Evolutionary conservation across 768 basidiomycete species (phyloP).

Genomic region (Dentipellis fragilis): DNA sequence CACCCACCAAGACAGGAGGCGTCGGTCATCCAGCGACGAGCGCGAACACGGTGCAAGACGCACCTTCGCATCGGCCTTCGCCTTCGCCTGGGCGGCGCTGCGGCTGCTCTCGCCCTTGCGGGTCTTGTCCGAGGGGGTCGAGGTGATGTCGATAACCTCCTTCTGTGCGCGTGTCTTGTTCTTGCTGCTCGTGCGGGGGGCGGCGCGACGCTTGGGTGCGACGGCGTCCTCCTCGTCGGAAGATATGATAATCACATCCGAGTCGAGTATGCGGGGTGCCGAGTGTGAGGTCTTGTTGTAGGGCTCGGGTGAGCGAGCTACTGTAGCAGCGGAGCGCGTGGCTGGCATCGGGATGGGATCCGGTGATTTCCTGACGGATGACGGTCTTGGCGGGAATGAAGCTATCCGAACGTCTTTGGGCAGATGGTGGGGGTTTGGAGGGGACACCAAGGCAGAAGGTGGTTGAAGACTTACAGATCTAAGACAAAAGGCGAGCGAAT

Average conservation of each 20-base stretch:
- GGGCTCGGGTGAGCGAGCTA: not conserved
- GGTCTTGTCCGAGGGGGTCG: too few relatives aligned
- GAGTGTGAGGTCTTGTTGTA: not conserved
- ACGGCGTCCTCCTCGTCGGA: not conserved
- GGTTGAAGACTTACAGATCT: too few relatives aligned
- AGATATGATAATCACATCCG: constrained; percentile 1
- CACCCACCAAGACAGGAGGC: not conserved
- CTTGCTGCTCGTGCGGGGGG: not conserved
- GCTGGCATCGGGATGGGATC: not conserved
- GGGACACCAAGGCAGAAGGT: too few relatives aligned
- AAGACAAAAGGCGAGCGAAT: too few relatives aligned
- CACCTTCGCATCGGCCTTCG: not conserved
- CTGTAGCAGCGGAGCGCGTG: not conserved
- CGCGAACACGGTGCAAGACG: not conserved
- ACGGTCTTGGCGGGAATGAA: too few relatives aligned
- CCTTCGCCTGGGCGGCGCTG: not conserved
- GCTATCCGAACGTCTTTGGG: too few relatives aligned
- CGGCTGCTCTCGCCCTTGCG: not conserved
- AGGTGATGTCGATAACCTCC: not conserved
- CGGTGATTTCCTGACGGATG: too few relatives aligned
- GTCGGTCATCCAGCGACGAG: too few relatives aligned
- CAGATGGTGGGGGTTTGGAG: too few relatives aligned
- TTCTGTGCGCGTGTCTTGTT: not conserved
- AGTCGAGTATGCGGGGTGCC: not conserved
- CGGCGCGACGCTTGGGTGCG: not conserved